These are phyloP conservation scores for Clitopilus hobsonii DNA, from an alignment of 768 basidiomycete genomes.

Conservation along the genomic window DNA sequence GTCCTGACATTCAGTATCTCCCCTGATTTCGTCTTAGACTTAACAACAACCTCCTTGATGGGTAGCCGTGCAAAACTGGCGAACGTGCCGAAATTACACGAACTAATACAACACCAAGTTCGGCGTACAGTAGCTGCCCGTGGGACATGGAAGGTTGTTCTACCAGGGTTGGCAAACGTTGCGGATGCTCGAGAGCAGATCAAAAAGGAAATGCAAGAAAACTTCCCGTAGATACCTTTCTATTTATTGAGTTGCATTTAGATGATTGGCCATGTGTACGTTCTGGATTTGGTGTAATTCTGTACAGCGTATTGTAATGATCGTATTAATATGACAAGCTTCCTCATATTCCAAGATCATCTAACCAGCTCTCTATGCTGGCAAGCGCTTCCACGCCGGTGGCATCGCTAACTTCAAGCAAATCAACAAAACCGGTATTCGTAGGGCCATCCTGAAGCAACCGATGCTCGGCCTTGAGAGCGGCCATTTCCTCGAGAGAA, in stretches of 20 bases:
- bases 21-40: constrained; percentile 81
- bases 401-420: constrained; percentile 26
- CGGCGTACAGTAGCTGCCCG: constrained; percentile 54
- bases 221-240: constrained; percentile 4
- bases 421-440: too few relatives aligned
- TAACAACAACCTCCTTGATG: constrained; percentile 87
- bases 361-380: constrained; percentile 49
- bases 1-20: constrained; percentile 69
- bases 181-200: constrained; percentile 28
- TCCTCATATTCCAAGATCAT: constrained; percentile 45
- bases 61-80: constrained; percentile 97
- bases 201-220: constrained; percentile 27
- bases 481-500: constrained; percentile 24
- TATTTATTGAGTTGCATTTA: neutral
- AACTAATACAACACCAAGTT: constrained; percentile 85
- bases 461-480: constrained; percentile 31
- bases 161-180: constrained; percentile 56
- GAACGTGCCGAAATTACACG: constrained; percentile 95
- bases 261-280: neutral
- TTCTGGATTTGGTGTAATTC: constrained; percentile 1
- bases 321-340: neutral
- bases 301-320: neutral
- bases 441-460: constrained; percentile 34
- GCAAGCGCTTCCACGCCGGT: constrained; percentile 33
- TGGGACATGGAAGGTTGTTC: constrained; percentile 61